Percentiles rank a stretch among this genome's conserved stretches.
These are phyloP conservation scores for Diaporthe ampelina DNA, from an alignment of 2,329 filamentous ascomycete species.

Conservation along the genomic window DNA sequence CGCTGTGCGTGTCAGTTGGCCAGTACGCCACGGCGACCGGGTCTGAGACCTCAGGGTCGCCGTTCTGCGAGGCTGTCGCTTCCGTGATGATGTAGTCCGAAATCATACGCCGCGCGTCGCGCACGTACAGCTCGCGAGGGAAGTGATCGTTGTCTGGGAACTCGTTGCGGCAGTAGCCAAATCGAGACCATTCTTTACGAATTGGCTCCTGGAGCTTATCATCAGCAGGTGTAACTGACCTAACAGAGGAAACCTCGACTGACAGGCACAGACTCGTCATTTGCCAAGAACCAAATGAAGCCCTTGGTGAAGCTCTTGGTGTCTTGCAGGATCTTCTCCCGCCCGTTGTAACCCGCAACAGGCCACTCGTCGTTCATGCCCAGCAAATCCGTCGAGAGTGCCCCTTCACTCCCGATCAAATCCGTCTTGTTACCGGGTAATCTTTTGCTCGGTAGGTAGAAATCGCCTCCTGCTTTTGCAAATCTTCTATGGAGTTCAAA, in stretches of 20 bases:
- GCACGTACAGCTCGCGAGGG: constrained; percentile 48
- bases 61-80: too few species aligned
- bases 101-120: constrained; percentile 45
- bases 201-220: not conserved
- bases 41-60: too few species aligned
- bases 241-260: not conserved
- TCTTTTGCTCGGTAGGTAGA: not conserved
- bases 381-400: not conserved
- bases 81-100: not conserved
- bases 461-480: not conserved
- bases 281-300: constrained; percentile 1
- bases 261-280: not conserved
- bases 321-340: not conserved
- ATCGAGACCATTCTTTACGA: constrained; percentile 43
- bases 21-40: too few species aligned
- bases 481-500: not conserved
- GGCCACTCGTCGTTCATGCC: constrained; percentile 12
- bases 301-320: not conserved
- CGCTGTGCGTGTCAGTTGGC: too few species aligned
- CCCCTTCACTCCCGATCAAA: constrained; percentile 3
- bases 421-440: not conserved
- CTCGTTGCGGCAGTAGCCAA: constrained; percentile 48
- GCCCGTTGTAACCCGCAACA: not conserved
- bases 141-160: constrained; percentile 47
- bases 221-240: too few species aligned